Conservation (phyloP, 768 basidiomycete species). For the Terana coerulea region DNA sequence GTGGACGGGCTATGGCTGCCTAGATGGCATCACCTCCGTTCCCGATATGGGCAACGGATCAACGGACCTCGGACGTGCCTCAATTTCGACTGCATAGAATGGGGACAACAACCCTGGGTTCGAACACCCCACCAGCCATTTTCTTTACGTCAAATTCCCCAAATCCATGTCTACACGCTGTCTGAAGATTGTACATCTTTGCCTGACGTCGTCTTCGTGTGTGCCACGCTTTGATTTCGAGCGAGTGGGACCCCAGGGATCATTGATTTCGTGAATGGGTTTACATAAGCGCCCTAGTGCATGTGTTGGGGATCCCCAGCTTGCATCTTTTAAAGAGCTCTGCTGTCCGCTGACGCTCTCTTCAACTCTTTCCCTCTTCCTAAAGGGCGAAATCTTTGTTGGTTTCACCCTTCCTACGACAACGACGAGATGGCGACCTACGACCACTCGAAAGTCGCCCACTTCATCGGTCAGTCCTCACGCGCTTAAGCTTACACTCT, state of each 20-base stretch:
- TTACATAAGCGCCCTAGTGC: conserved; percentile 6
- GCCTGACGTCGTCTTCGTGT: background rate
- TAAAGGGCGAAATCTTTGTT: conserved; percentile 6
- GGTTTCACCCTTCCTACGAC: background rate
- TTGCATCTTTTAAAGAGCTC: conserved; percentile 4
- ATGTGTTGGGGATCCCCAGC: conserved; percentile 18
- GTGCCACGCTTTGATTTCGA: conserved; percentile 6
- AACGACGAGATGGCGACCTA: conserved; percentile 30
- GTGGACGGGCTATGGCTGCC: too few species aligned
- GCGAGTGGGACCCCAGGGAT: background rate
- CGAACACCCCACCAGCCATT: too few species aligned
- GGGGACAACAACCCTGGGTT: too few species aligned
- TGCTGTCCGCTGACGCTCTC: background rate
- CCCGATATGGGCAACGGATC: too few species aligned
- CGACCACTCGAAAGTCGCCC: conserved; percentile 58
- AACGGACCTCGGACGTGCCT: too few species aligned
- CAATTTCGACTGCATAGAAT: too few species aligned
- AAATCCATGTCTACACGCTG: background rate
- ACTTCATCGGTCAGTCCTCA: conserved; percentile 52
- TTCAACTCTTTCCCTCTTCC: background rate
- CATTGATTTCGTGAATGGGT: background rate
- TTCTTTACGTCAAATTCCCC: background rate
- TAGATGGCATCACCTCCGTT: too few species aligned
- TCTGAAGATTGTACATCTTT: background rate
- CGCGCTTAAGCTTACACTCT: background rate